Conservation (phyloP, 805 yeast species). For the Myxozyma monticola region DNA sequence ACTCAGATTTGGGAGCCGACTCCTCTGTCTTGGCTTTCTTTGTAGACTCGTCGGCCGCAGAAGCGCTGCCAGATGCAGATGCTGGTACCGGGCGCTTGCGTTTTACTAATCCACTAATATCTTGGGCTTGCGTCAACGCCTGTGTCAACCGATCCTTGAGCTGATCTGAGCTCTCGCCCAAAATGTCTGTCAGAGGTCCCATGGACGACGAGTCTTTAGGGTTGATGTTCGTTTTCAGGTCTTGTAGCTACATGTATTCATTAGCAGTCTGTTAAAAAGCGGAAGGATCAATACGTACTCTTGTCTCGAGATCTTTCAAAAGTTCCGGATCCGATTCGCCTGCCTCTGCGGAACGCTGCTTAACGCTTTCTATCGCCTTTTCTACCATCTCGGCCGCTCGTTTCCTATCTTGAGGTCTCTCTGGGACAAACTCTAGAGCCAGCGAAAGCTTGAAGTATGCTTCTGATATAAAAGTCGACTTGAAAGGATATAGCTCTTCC, state of each 20-base stretch:
- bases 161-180: slow-evolving; percentile 8
- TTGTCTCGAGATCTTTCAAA: slow-evolving; percentile 38
- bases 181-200: neutral
- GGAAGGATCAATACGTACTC: slow-evolving; percentile 37
- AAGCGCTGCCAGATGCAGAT: neutral
- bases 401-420: slow-evolving; percentile 42
- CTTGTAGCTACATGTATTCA: slow-evolving; percentile 6
- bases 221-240: slow-evolving; percentile 5
- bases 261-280: neutral
- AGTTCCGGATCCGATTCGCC: slow-evolving; percentile 43
- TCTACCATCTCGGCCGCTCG: slow-evolving; percentile 57
- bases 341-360: slow-evolving; percentile 41
- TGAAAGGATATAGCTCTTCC: slow-evolving; percentile 45
- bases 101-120: slow-evolving; percentile 24
- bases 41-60: neutral
- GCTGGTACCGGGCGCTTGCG: slow-evolving; percentile 18
- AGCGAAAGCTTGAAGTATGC: slow-evolving; percentile 78
- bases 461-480: slow-evolving; percentile 65
- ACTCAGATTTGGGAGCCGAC: too few species aligned
- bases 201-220: neutral
- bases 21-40: neutral
- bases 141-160: slow-evolving; percentile 9
- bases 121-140: slow-evolving; percentile 24
- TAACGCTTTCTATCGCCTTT: slow-evolving; percentile 53
- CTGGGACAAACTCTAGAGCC: slow-evolving; percentile 72